Conservation (phyloP, 495 filamentous ascomycete genomes). For the Neurospora terricola region DNA sequence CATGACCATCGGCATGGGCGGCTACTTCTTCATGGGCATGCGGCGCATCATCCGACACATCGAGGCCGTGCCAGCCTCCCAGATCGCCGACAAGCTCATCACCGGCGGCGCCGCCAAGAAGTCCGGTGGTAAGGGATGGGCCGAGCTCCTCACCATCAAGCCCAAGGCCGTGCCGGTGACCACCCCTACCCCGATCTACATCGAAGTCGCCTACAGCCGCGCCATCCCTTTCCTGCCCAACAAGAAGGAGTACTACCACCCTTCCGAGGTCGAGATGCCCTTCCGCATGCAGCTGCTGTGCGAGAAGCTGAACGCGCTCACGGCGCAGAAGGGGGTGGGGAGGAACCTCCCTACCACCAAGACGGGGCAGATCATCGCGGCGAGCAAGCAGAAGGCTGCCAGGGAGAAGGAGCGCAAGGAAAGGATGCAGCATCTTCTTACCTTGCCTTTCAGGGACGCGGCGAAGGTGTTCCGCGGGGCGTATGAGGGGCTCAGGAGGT, state of each 20-base stretch:
- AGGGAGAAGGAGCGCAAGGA: constrained; percentile 29
- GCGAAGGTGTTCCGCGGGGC: constrained; percentile 17
- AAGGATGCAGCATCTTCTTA: constrained; percentile 37
- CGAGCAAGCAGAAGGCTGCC: constrained; percentile 16
- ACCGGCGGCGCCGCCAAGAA: neutral
- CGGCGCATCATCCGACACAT: constrained; percentile 32
- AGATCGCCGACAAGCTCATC: constrained; percentile 1
- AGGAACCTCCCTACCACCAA: constrained; percentile 10
- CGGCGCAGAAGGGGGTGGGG: constrained; percentile 1
- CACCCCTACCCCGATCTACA: constrained; percentile 13
- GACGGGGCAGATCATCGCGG: neutral
- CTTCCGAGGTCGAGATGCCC: constrained; percentile 27
- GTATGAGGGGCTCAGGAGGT: constrained; percentile 25
- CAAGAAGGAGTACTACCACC: constrained; percentile 22
- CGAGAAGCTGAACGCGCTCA: constrained; percentile 4
- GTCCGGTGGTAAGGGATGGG: neutral
- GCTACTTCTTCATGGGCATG: constrained; percentile 36
- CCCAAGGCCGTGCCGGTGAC: neutral
- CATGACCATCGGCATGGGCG: constrained; percentile 35
- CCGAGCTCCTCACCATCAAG: neutral
- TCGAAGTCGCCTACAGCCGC: constrained; percentile 29
- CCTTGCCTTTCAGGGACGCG: constrained; percentile 38
- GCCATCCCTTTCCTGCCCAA: constrained; percentile 24
- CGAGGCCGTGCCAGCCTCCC: constrained; percentile 20
- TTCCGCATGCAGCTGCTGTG: constrained; percentile 24